Percentiles rank a stretch among this genome's conserved stretches.
Conservation (phyloP, 2,329 filamentous ascomycete genomes). For the Penicillium sp. region DNA sequence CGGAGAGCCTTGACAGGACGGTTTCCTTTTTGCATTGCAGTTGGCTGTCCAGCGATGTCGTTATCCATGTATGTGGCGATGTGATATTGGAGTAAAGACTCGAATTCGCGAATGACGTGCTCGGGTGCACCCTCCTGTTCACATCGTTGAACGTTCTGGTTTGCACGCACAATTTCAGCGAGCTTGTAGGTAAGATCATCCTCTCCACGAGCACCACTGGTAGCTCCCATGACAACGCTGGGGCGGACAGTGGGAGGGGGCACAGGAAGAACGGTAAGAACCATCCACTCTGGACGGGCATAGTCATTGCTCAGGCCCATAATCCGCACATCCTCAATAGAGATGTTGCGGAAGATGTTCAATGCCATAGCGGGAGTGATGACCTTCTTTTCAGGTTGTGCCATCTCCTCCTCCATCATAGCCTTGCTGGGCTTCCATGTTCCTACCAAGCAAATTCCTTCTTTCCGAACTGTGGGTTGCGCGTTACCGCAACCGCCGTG, state of each 20-base stretch:
- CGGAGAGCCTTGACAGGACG: slow-evolving; percentile 96
- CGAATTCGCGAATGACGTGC: slow-evolving; percentile 89
- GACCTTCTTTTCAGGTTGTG: slow-evolving; percentile 73
- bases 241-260: slow-evolving; percentile 94
- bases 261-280: slow-evolving; percentile 90
- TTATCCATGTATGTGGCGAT: slow-evolving; percentile 99
- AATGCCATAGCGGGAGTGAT: slow-evolving; percentile 85
- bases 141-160: slow-evolving; percentile 88
- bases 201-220: slow-evolving; percentile 89
- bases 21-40: slow-evolving; percentile 94
- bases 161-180: slow-evolving; percentile 96
- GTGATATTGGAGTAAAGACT: slow-evolving; percentile 91
- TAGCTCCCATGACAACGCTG: slow-evolving; percentile 95
- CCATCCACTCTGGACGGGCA: slow-evolving; percentile 97
- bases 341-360: slow-evolving; percentile 82
- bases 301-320: slow-evolving; percentile 95
- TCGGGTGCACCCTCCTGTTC: slow-evolving; percentile 88
- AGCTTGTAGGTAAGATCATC: slow-evolving; percentile 99
- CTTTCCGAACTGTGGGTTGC: slow-evolving; percentile 84
- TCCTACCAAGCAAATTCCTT: slow-evolving; percentile 78
- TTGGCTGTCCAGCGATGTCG: slow-evolving; percentile 92
- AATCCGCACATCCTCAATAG: slow-evolving; percentile 75
- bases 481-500: slow-evolving; percentile 94
- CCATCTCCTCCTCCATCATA: slow-evolving; percentile 67
- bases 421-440: slow-evolving; percentile 71